These are phyloP conservation scores for Stemphylium lycopersici DNA, from an alignment of 2,329 filamentous ascomycete species.

Conservation along the genomic window DNA sequence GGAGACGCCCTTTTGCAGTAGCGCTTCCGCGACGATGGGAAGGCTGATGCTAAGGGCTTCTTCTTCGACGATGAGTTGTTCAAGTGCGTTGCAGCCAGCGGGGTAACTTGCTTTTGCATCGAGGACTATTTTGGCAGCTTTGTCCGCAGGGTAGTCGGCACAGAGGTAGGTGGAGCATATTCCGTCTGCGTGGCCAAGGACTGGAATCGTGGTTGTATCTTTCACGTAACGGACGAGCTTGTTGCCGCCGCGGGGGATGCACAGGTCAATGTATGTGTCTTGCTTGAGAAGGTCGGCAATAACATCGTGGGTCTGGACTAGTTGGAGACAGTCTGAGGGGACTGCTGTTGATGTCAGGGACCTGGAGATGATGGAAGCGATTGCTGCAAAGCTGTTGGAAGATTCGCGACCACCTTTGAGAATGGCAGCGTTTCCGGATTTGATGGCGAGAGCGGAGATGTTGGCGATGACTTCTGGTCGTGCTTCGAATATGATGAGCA, in stretches of 20 bases:
- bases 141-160: conserved; percentile 72
- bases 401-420: conserved; percentile 97
- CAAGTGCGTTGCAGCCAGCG: conserved; percentile 92
- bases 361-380: conserved; percentile 80
- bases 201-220: conserved; percentile 87
- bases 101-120: conserved; percentile 96
- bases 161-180: conserved; percentile 88
- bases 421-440: conserved; percentile 96
- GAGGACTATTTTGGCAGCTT: conserved; percentile 77
- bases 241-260: conserved; percentile 90
- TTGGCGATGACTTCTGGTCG: conserved; percentile 98
- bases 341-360: conserved; percentile 76
- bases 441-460: conserved; percentile 93
- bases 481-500: conserved; percentile 97
- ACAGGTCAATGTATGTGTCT: conserved; percentile 88
- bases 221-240: conserved; percentile 92
- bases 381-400: conserved; percentile 90
- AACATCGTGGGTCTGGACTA: conserved; percentile 90
- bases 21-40: conserved; percentile 72
- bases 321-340: conserved; percentile 85
- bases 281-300: conserved; percentile 86
- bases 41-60: conserved; percentile 70
- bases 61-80: conserved; percentile 86
- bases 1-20: conserved; percentile 77
- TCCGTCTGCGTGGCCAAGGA: conserved; percentile 94